phyloP scores from a whole-genome alignment of 2,329 filamentous ascomycete species.

The Magnaporthiopsis rhizophila region DNA sequence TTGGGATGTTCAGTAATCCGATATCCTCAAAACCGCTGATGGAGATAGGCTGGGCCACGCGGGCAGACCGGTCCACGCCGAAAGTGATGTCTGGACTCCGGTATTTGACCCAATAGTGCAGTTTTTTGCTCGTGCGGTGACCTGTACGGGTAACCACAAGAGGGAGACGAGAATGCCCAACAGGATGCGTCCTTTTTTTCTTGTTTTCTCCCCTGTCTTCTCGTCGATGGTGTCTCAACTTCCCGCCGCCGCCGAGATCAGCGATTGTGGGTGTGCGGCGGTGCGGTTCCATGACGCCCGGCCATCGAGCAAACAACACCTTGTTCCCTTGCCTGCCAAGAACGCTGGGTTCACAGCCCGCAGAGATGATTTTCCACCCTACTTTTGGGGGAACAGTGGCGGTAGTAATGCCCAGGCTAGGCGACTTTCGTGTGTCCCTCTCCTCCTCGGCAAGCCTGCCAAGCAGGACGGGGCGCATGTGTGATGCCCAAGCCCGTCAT shows the following conservation, averaged over 20 bases:
- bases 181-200: background rate
- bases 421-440: slow-evolving; percentile 26
- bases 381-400: no score
- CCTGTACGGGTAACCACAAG: background rate
- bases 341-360: no score
- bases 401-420: background rate
- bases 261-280: no score
- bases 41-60: no score
- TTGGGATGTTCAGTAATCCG: background rate
- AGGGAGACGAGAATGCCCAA: background rate
- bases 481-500: no score
- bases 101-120: background rate
- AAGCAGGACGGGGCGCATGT: no score
- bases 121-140: background rate
- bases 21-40: background rate
- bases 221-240: background rate
- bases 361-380: no score
- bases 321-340: no score
- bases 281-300: no score
- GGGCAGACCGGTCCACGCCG: background rate
- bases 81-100: background rate
- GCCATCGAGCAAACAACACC: no score
- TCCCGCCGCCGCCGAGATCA: no score
- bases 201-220: background rate
- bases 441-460: no score